Percentiles rank a stretch among this genome's conserved stretches.
Evolutionary conservation across 192 early-diverging fungal species (phyloP).

Genomic region (Chytriomyces sp.): DNA sequence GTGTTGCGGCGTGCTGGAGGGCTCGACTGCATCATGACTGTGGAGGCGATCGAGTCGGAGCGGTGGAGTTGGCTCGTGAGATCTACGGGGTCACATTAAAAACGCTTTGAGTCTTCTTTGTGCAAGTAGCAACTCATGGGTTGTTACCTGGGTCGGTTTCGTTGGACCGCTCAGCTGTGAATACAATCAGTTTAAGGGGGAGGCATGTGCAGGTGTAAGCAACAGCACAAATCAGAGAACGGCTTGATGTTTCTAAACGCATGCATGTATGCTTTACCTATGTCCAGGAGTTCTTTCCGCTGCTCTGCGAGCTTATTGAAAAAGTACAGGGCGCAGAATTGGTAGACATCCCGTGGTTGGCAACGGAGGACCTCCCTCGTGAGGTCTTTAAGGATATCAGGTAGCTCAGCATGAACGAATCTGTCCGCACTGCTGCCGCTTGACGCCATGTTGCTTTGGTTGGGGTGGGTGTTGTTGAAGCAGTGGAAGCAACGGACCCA

Average conservation of each 20-base stretch:
- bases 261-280: constrained; percentile 15
- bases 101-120: not conserved
- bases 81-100: not conserved
- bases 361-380: constrained; percentile 72
- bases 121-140: not conserved
- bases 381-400: constrained; percentile 77
- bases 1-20: not conserved
- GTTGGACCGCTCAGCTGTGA: not conserved
- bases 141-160: not conserved
- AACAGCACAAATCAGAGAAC: too few relatives aligned
- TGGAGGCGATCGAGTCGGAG: not conserved
- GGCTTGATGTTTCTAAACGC: too few relatives aligned
- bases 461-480: too few relatives aligned
- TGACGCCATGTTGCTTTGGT: too few relatives aligned
- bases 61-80: not conserved
- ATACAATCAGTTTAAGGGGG: too few relatives aligned
- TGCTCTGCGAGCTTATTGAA: constrained; percentile 83
- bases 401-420: constrained; percentile 53
- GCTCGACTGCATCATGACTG: not conserved
- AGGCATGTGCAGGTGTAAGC: too few relatives aligned
- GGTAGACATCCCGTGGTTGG: constrained; percentile 83
- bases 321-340: constrained; percentile 91
- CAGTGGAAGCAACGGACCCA: too few relatives aligned
- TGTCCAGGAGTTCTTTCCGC: constrained; percentile 28
- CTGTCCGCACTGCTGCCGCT: not conserved